Evolutionary conservation across 139 green algal species (phyloP).

Genomic region (Closterium sp.): DNA sequence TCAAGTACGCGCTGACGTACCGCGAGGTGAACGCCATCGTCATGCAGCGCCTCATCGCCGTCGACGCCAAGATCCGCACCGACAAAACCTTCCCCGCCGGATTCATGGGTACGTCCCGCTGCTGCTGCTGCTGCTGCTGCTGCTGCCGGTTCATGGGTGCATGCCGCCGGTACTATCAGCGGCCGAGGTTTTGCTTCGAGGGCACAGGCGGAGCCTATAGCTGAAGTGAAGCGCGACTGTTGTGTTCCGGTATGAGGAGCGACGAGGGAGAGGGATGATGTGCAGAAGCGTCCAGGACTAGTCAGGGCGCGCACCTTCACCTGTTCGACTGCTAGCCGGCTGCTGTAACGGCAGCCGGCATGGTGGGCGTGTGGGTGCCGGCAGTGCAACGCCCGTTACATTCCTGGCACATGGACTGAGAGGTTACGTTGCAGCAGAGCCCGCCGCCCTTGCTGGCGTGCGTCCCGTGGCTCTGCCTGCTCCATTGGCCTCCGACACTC

Average conservation of each 20-base stretch:
- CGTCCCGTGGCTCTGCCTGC: not conserved
- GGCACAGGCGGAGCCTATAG: not conserved
- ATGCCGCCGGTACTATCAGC: not conserved
- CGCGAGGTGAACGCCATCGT: slow-evolving; percentile 94
- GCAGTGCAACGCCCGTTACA: not conserved
- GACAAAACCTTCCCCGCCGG: slow-evolving; percentile 93
- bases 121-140: not conserved
- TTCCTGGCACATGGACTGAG: not conserved
- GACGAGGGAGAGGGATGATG: too few species aligned
- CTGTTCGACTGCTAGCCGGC: not conserved
- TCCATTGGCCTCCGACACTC: not conserved
- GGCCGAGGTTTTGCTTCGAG: not conserved
- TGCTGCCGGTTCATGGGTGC: not conserved
- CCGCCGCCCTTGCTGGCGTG: not conserved
- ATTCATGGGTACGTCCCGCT: slow-evolving; percentile 80
- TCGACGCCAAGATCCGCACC: slow-evolving; percentile 96
- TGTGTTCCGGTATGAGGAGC: too few species aligned
- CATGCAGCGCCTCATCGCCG: slow-evolving; percentile 94
- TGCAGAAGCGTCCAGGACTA: not conserved
- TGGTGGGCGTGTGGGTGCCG: not conserved
- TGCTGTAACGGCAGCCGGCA: not conserved
- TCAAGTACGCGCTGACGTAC: slow-evolving; percentile 99
- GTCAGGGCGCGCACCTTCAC: not conserved
- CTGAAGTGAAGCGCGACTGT: too few species aligned
- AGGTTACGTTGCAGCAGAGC: not conserved